These are phyloP conservation scores for Senecio squalidus DNA, from an alignment of 140 eudicot genomes.

Conservation along the genomic window DNA sequence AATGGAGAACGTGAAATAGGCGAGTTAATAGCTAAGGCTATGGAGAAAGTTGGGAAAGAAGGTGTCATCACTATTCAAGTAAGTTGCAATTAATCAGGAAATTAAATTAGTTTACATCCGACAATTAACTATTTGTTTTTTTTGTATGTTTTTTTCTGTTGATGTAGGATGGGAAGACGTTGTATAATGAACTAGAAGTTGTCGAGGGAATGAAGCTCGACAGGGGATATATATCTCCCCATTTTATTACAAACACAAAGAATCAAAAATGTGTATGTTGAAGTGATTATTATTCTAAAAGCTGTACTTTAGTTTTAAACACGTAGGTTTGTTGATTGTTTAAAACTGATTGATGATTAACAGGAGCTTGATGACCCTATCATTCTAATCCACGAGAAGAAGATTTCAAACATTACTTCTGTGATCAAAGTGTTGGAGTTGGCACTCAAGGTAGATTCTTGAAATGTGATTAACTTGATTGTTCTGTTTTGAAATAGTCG, in stretches of 20 bases:
- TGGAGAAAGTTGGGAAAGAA: constrained; percentile 93
- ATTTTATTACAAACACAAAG: constrained; percentile 75
- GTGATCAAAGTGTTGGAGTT: constrained; percentile 73
- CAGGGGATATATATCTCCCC: constrained; percentile 87
- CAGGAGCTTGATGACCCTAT: constrained; percentile 91
- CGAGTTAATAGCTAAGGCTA: constrained; percentile 87
- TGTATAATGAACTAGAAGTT: constrained; percentile 85
- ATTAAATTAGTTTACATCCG: too few species aligned
- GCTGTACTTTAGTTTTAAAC: not conserved
- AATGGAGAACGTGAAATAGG: constrained; percentile 95
- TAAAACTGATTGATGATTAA: not conserved
- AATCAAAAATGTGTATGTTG: constrained; percentile 79
- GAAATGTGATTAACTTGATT: not conserved
- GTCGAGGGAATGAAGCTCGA: constrained; percentile 98
- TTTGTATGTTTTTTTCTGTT: too few species aligned
- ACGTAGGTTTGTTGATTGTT: not conserved
- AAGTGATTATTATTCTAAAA: not conserved
- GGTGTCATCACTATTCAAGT: constrained; percentile 93
- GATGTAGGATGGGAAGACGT: constrained; percentile 81
- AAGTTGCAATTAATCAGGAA: constrained; percentile 22
- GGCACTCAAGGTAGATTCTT: constrained; percentile 70
- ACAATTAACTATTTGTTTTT: too few species aligned
- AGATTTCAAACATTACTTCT: constrained; percentile 62
- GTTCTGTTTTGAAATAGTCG: not conserved
- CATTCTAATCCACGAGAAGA: constrained; percentile 79